A percentile compares a stretch with the other conserved stretches of the same genome.
These are phyloP conservation scores for Pestalotiopsis sp. DNA, from an alignment of 2,329 filamentous ascomycete genomes.

Conservation along the genomic window DNA sequence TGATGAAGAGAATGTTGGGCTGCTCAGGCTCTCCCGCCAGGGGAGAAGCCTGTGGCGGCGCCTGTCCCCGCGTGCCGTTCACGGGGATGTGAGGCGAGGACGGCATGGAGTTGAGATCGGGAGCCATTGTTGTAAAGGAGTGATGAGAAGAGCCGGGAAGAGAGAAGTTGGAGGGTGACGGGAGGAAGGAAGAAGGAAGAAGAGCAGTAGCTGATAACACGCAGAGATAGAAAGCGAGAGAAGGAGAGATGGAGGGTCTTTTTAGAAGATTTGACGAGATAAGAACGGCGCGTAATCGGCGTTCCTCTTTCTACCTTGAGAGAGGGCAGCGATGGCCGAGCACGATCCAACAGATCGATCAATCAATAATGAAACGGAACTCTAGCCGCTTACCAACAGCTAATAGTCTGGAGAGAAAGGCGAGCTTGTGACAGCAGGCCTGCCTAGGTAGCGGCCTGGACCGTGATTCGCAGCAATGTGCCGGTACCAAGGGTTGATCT, in stretches of 20 bases:
- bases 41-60: background rate
- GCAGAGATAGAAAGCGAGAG: too few relatives aligned
- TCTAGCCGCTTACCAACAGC: constrained; percentile 10
- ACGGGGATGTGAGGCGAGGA: constrained; percentile 41
- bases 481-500: background rate
- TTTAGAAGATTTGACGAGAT: background rate
- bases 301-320: constrained; percentile 11
- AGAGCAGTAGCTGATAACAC: background rate
- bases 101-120: constrained; percentile 72
- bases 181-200: background rate
- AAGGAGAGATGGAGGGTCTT: background rate
- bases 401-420: background rate
- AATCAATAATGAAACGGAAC: constrained; percentile 3
- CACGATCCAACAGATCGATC: background rate
- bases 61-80: constrained; percentile 16
- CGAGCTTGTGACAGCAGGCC: background rate
- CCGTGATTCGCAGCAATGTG: background rate
- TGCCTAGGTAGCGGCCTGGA: background rate
- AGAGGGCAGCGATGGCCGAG: background rate
- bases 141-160: constrained; percentile 11
- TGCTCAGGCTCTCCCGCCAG: constrained; percentile 36
- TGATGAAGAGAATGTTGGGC: constrained; percentile 88
- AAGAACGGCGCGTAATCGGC: background rate
- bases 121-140: constrained; percentile 53
- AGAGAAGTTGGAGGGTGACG: background rate